Percentiles rank a stretch among this genome's conserved stretches.
Conservation (phyloP, 305 asterid genomes). For the Nicotiana rustica region DNA sequence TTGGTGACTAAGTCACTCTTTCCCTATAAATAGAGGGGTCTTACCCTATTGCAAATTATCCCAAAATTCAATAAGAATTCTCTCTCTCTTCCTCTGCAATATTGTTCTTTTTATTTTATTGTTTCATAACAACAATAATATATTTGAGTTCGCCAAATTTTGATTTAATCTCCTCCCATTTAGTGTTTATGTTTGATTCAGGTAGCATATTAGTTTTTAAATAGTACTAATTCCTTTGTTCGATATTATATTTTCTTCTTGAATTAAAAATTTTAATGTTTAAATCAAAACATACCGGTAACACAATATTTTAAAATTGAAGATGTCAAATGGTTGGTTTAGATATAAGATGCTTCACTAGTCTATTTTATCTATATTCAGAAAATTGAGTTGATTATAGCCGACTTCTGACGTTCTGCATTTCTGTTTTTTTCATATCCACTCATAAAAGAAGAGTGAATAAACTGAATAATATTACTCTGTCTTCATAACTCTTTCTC, state of each 20-base stretch:
- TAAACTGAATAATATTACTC: not conserved
- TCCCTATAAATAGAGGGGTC: too few relatives aligned
- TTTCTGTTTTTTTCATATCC: not conserved
- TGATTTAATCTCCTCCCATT: too few relatives aligned
- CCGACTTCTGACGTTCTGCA: not conserved
- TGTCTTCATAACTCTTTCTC: not conserved
- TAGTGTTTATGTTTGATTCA: too few relatives aligned
- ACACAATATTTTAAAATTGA: not conserved
- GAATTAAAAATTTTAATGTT: not conserved
- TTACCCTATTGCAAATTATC: too few relatives aligned
- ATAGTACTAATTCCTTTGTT: not conserved
- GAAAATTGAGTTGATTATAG: not conserved
- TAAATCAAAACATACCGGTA: not conserved
- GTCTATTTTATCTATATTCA: not conserved
- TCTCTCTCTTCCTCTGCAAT: too few relatives aligned
- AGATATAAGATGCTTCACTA: not conserved
- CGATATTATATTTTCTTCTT: not conserved
- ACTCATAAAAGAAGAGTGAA: not conserved
- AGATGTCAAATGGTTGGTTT: not conserved
- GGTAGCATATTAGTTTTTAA: not conserved
- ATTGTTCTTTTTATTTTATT: too few relatives aligned
- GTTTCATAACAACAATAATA: too few relatives aligned
- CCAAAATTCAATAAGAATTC: too few relatives aligned
- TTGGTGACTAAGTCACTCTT: too few relatives aligned
- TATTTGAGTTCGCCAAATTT: too few relatives aligned